Conservation (phyloP, 164 flowering plant species). For the Sedum album region DNA sequence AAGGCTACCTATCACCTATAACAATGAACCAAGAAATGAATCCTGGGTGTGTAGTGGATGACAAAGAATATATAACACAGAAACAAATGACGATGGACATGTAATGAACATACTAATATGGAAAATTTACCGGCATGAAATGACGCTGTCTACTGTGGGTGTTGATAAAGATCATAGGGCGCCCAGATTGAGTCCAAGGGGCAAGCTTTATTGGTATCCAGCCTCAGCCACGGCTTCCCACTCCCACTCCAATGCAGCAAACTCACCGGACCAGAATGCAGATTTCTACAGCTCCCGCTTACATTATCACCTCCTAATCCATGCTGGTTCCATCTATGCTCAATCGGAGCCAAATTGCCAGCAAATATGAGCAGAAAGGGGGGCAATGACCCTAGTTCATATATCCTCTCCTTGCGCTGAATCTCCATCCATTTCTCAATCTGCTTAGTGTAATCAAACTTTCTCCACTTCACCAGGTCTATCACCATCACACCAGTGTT, state of each 20-base stretch:
- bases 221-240: constrained; percentile 94
- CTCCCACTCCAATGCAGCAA: constrained; percentile 92
- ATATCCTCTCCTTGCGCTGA: constrained; percentile 74
- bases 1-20: constrained; percentile 1
- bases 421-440: constrained; percentile 97
- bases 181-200: constrained; percentile 87
- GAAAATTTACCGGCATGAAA: background rate
- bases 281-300: constrained; percentile 77
- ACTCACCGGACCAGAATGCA: constrained; percentile 89
- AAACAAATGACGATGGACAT: background rate
- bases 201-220: constrained; percentile 63
- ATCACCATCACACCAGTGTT: constrained; percentile 98
- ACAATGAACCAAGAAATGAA: constrained; percentile 1
- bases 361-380: constrained; percentile 86
- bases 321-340: constrained; percentile 96
- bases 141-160: constrained; percentile 16
- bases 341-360: constrained; percentile 90
- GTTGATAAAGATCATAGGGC: constrained; percentile 70
- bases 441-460: constrained; percentile 60
- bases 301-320: constrained; percentile 95
- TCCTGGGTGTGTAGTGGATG: background rate
- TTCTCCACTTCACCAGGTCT: constrained; percentile 77
- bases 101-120: background rate
- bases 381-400: constrained; percentile 93
- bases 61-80: constrained; percentile 5